A percentile compares a stretch with the other conserved stretches of the same genome.
These are phyloP conservation scores for Harringtonia lauricola DNA, from an alignment of 2,329 filamentous ascomycete genomes.

Conservation along the genomic window DNA sequence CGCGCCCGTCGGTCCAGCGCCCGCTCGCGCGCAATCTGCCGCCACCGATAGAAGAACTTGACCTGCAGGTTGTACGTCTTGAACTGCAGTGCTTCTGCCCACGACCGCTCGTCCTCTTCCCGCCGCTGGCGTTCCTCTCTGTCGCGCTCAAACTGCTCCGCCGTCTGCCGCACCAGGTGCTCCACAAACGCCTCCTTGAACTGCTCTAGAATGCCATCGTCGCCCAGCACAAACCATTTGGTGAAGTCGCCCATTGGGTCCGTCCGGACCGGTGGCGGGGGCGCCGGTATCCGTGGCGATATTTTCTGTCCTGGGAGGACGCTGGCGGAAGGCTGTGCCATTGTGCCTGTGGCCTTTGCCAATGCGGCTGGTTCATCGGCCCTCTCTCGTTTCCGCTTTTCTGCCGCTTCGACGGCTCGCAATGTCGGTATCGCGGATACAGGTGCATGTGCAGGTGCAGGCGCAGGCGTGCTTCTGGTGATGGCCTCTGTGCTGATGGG, in stretches of 20 bases:
- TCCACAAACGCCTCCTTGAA: slow-evolving; percentile 35
- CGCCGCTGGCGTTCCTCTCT: slow-evolving; percentile 28
- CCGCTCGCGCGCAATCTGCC: slow-evolving; percentile 33
- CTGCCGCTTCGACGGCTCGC: not conserved
- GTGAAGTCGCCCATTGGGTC: slow-evolving; percentile 39
- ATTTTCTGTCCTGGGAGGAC: no score
- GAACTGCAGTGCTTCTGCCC: slow-evolving; percentile 35
- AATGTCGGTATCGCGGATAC: not conserved
- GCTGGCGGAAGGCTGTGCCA: no score
- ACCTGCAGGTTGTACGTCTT: slow-evolving; percentile 36
- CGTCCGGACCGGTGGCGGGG: slow-evolving; percentile 13
- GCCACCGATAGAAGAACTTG: slow-evolving; percentile 48
- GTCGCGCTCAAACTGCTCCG: slow-evolving; percentile 26
- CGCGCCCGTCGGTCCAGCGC: slow-evolving; percentile 38
- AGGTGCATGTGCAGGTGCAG: not conserved
- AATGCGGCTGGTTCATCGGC: no score
- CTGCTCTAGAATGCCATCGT: slow-evolving; percentile 40
- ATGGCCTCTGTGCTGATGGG: not conserved
- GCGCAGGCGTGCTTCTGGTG: not conserved
- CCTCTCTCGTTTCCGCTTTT: no score
- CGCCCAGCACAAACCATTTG: slow-evolving; percentile 43
- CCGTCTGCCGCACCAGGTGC: slow-evolving; percentile 31
- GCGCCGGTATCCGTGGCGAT: not conserved
- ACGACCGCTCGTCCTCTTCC: slow-evolving; percentile 37
- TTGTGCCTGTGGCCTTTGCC: no score